Evolutionary conservation across 2,329 filamentous ascomycete genomes (phyloP).

Genomic region (Paradendryphiella salina): DNA sequence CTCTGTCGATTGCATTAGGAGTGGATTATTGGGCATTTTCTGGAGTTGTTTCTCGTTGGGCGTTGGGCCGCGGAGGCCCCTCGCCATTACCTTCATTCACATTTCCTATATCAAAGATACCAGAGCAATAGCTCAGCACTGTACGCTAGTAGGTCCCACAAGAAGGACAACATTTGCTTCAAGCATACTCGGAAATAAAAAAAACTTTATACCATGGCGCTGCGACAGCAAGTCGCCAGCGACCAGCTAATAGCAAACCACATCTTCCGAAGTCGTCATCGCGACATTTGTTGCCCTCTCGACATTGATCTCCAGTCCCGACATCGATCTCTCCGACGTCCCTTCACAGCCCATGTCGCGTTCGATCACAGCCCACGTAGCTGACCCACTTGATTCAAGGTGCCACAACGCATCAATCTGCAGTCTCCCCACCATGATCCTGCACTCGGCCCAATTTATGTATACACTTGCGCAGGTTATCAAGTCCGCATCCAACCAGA

Average conservation of each 20-base stretch:
- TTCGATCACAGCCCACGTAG: constrained; percentile 11
- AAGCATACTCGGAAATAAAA: constrained; percentile 20
- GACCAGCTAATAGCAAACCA: constrained; percentile 9
- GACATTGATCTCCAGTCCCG: not conserved
- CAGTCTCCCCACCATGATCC: constrained; percentile 17
- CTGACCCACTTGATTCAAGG: constrained; percentile 20
- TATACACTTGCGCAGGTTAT: constrained; percentile 18
- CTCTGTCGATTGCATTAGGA: constrained; percentile 17
- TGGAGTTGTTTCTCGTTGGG: constrained; percentile 23
- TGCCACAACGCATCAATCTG: constrained; percentile 25
- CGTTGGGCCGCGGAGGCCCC: constrained; percentile 14
- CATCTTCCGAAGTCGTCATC: not conserved
- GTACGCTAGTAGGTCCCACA: constrained; percentile 37
- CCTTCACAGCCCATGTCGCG: not conserved
- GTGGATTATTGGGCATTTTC: constrained; percentile 25
- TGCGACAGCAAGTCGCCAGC: constrained; percentile 12
- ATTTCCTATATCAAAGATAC: constrained; percentile 41
- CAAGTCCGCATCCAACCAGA: constrained; percentile 22
- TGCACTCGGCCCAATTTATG: constrained; percentile 19
- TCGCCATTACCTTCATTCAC: constrained; percentile 33
- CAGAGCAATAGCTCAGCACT: constrained; percentile 43
- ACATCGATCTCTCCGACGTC: not conserved
- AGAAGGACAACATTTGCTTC: constrained; percentile 23
- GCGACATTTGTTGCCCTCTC: not conserved
- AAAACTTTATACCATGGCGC: constrained; percentile 19